Base-by-base conservation (phyloP, 2,329 filamentous ascomycete species). In the Calonectria naviculata region DNA sequence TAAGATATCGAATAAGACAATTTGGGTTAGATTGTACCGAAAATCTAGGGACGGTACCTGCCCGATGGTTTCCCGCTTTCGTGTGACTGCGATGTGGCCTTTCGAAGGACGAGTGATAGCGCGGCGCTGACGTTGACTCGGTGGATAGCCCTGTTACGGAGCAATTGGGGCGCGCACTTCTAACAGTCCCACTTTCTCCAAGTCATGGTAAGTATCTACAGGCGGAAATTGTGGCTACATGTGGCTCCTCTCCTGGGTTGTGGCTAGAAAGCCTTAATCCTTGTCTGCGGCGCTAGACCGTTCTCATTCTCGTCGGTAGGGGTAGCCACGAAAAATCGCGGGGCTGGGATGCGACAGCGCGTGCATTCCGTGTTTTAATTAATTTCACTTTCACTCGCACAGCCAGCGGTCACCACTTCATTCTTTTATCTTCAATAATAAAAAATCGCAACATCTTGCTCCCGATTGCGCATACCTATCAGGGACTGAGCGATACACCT, bases 261-360 rank as follows among this genome's bases (percentile, higher is more conserved):
- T 67, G 52, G 49, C 52, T 66, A 29, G 42, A 44, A 61, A 28
- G 2, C 10, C 5, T 28, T 15, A 21, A 36, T 26, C 46, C 36
- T 31, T 36, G 38, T 9, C 3, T 60, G 64, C 60, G 52, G 64
- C 64, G 60, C 29, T n/a, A 24, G 19, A 29, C 28, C 12, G 28
- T 24, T 21, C 34, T 36, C 34, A 24, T 38, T 31, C 29, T 65
- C 19, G n/a, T 17, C 3, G 1, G 47, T 15, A 21, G 36, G 34
- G 47, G 36, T 64, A 29, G 49, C 29, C 24, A 64, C 44, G 52
- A 61, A 73, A 73, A 73, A 47, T 71, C 71, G 71, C 68, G 71
- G 63, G 71, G 71, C 66, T 71, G 68, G 71, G 44, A 56, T 41
- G 61, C 60, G 54, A 54, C 21, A 56, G 41, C 64, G 71, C 66